A percentile compares a stretch with the other conserved stretches of the same genome.
Evolutionary conservation across 2,329 filamentous ascomycete species (phyloP).

Genomic region (Hypomyces rosellus): DNA sequence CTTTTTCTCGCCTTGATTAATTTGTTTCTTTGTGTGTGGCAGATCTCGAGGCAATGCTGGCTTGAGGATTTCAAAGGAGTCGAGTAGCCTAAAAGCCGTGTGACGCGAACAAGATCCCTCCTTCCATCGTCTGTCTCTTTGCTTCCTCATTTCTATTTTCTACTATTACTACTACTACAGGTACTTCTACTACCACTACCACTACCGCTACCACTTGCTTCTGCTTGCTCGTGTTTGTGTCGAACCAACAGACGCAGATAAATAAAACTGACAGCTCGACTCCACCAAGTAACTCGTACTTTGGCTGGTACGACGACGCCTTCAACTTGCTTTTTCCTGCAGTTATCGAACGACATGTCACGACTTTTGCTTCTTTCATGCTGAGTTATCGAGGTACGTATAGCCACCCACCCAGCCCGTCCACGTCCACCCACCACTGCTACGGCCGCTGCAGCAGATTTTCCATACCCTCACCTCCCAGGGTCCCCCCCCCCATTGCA

Average conservation of each 20-base stretch:
- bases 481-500: neutral
- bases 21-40: too few species aligned
- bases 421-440: neutral
- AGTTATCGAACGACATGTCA: neutral
- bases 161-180: too few species aligned
- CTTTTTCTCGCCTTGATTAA: too few species aligned
- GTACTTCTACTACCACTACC: too few species aligned
- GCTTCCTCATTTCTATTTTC: neutral
- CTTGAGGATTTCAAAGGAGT: too few species aligned
- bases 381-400: slow-evolving; percentile 1
- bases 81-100: too few species aligned
- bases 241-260: neutral
- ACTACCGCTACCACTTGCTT: too few species aligned
- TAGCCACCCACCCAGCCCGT: neutral
- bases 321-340: neutral
- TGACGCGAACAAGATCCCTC: too few species aligned
- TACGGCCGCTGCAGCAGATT: neutral
- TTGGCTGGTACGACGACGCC: neutral
- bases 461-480: slow-evolving; percentile 5
- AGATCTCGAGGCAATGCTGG: too few species aligned
- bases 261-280: neutral
- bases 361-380: slow-evolving; percentile 5
- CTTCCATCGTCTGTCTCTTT: too few species aligned
- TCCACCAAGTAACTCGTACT: neutral
- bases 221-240: too few species aligned